These are phyloP conservation scores for Ophiostoma fasciatum DNA, from an alignment of 2,329 filamentous ascomycete genomes.

Conservation along the genomic window DNA sequence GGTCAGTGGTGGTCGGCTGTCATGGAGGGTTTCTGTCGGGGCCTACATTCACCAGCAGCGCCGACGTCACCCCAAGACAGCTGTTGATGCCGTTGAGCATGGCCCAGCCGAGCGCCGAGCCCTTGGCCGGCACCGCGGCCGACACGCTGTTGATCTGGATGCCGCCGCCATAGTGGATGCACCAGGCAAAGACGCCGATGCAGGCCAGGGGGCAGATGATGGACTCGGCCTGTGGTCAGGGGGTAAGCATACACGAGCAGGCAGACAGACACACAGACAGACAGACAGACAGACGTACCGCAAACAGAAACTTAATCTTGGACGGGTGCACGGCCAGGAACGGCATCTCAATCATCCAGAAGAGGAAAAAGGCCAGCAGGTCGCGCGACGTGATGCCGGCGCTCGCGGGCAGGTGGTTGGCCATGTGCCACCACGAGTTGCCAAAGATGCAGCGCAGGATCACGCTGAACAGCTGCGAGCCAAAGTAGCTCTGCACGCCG, in stretches of 20 bases:
- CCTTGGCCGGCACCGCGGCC: slow-evolving; percentile 14
- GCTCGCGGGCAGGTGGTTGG: slow-evolving; percentile 18
- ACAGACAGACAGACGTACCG: too few species aligned
- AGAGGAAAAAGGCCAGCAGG: slow-evolving; percentile 21
- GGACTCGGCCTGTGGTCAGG: slow-evolving; percentile 10
- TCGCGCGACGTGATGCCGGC: slow-evolving; percentile 21
- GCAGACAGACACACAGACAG: not conserved
- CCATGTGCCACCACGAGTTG: slow-evolving; percentile 20
- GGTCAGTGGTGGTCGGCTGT: too few species aligned
- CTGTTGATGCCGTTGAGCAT: slow-evolving; percentile 24
- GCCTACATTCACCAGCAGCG: slow-evolving; percentile 23
- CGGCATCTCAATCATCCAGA: slow-evolving; percentile 22
- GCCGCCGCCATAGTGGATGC: slow-evolving; percentile 5
- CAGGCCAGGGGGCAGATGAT: slow-evolving; percentile 22
- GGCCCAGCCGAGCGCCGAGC: slow-evolving; percentile 20
- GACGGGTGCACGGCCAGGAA: slow-evolving; percentile 28
- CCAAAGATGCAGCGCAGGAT: slow-evolving; percentile 19
- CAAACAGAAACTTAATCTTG: slow-evolving; percentile 20
- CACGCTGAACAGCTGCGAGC: slow-evolving; percentile 8
- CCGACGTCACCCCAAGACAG: slow-evolving; percentile 21
- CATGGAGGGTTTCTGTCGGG: too few species aligned
- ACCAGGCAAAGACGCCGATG: slow-evolving; percentile 7
- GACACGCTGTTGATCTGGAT: slow-evolving; percentile 15
- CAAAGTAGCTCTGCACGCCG: slow-evolving; percentile 9
- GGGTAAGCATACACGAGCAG: not conserved